Percentiles rank a stretch among this genome's conserved stretches.
Evolutionary conservation across 169 alveolate genomes (phyloP).

Genomic region (Plasmodium falciparum): DNA sequence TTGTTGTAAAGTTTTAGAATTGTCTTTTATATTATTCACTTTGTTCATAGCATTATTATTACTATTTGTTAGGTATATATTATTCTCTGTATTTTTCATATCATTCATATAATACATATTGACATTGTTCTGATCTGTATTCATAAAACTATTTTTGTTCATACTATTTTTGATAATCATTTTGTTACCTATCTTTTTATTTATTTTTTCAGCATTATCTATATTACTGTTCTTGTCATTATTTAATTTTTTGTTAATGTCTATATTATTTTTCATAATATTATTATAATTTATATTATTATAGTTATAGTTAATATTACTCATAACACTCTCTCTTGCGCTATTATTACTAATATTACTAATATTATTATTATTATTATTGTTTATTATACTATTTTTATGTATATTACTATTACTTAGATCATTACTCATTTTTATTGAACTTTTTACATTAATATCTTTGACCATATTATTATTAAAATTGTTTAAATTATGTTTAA

Average conservation of each 20-base stretch:
- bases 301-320: conserved; percentile 47
- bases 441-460: conserved; percentile 22
- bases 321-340: conserved; percentile 46
- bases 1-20: conserved; percentile 16
- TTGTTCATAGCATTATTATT: conserved; percentile 3
- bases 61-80: conserved; percentile 9
- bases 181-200: conserved; percentile 13
- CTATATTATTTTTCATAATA: conserved; percentile 42
- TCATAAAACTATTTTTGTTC: conserved; percentile 29
- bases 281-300: conserved; percentile 49
- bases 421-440: conserved; percentile 1
- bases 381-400: not conserved
- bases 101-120: conserved; percentile 50
- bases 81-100: conserved; percentile 55
- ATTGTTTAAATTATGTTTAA: not conserved
- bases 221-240: conserved; percentile 8
- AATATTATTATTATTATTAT: conserved; percentile 10
- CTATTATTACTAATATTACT: not conserved
- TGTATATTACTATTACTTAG: not conserved
- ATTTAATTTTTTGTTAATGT: conserved; percentile 28
- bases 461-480: not conserved
- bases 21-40: conserved; percentile 35
- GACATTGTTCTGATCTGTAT: conserved; percentile 15
- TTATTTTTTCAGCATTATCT: conserved; percentile 23
- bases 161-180: conserved; percentile 29